Evolutionary conservation across 176 grass and related monocot species (phyloP).

Genomic region (Zoysia pacifica): DNA sequence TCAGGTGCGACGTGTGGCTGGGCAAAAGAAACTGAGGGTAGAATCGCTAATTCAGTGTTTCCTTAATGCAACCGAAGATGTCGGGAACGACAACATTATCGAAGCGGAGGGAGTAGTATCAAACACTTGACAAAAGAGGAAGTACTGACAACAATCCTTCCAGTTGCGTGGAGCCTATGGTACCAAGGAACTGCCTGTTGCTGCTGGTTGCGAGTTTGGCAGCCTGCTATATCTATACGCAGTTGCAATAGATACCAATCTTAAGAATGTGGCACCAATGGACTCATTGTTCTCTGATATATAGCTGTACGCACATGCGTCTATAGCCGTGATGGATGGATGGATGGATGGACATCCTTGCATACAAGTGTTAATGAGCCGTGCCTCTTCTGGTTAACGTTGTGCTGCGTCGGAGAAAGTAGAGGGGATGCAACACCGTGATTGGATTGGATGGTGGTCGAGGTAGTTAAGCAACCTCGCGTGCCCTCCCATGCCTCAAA

Average conservation of each 20-base stretch:
- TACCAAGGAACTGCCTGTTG: background rate
- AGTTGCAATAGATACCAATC: background rate
- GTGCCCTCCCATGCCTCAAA: slow-evolving; percentile 44
- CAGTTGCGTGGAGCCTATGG: slow-evolving; percentile 19
- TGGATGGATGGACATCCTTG: background rate
- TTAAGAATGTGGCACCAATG: background rate
- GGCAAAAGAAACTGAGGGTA: no score
- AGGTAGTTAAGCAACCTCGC: slow-evolving; percentile 37
- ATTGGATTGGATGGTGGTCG: background rate
- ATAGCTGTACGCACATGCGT: background rate
- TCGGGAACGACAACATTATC: no score
- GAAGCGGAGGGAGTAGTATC: background rate
- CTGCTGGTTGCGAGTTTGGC: slow-evolving; percentile 25
- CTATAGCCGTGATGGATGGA: background rate
- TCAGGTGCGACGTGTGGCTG: no score
- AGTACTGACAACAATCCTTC: background rate
- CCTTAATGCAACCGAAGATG: no score
- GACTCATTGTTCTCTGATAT: background rate
- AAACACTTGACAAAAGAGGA: background rate
- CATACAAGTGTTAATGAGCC: background rate
- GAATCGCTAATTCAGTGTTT: no score
- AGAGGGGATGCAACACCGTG: slow-evolving; percentile 25
- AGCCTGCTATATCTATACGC: background rate
- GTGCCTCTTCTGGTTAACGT: slow-evolving; percentile 8
- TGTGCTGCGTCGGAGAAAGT: slow-evolving; percentile 26